Percentiles rank a stretch among this genome's conserved stretches.
Conservation (phyloP, 1,284 basidiomycete species). For the Pseudozyma flocculosa region DNA sequence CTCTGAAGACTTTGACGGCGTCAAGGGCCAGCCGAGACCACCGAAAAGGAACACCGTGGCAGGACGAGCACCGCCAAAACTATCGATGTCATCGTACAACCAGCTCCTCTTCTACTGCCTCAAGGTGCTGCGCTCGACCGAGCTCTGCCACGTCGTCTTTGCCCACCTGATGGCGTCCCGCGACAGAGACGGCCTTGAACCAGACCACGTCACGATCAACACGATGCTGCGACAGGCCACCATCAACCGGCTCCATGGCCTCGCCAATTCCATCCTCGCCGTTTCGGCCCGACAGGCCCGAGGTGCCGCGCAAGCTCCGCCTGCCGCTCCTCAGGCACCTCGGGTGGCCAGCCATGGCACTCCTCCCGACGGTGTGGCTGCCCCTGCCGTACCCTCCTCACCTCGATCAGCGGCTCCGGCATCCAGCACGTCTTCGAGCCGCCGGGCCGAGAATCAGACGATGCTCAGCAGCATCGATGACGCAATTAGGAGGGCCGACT, state of each 20-base stretch:
- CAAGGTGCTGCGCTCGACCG: constrained; percentile 11
- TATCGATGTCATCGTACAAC: constrained; percentile 23
- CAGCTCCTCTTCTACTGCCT: constrained; percentile 32
- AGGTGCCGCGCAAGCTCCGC: too few species aligned
- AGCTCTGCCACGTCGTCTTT: constrained; percentile 27
- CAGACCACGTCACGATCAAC: constrained; percentile 34
- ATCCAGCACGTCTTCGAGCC: too few species aligned
- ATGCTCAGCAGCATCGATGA: constrained; percentile 26
- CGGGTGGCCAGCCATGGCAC: too few species aligned
- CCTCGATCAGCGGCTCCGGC: too few species aligned
- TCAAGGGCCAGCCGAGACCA: too few species aligned
- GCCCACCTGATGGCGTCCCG: constrained; percentile 26
- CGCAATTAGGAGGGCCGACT: constrained; percentile 21
- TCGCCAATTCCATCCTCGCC: constrained; percentile 3
- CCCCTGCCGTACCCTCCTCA: too few species aligned
- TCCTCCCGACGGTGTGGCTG: too few species aligned
- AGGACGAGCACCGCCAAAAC: too few species aligned
- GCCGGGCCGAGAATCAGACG: not conserved
- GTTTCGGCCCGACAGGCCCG: too few species aligned
- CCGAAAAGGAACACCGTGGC: too few species aligned
- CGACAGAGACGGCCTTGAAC: constrained; percentile 18
- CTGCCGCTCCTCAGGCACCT: too few species aligned
- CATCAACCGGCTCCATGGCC: constrained; percentile 12
- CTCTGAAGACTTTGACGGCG: constrained; percentile 7
- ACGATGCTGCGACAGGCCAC: constrained; percentile 35